These are phyloP conservation scores for Mucor lusitanicus DNA, from an alignment of 371 early-diverging fungal species.

Conservation along the genomic window DNA sequence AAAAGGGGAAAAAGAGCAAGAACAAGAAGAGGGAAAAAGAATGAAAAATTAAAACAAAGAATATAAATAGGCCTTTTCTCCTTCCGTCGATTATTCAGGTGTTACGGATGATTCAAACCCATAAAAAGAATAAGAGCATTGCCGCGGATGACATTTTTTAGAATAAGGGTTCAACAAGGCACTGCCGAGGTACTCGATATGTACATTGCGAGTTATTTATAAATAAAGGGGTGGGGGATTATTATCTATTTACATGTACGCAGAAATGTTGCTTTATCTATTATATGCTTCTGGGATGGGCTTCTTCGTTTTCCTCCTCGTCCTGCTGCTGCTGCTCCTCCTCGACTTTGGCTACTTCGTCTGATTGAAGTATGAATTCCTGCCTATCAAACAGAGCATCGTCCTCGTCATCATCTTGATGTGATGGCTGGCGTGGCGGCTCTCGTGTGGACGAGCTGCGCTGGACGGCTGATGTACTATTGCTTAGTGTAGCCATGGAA, in stretches of 20 bases:
- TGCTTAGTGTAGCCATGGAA: background rate
- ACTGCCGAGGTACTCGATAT: slow-evolving; percentile 1
- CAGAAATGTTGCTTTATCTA: background rate
- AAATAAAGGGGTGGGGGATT: background rate
- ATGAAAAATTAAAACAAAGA: background rate
- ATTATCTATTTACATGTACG: background rate
- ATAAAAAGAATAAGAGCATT: background rate
- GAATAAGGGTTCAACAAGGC: slow-evolving; percentile 1
- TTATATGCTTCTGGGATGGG: background rate
- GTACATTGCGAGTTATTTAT: background rate
- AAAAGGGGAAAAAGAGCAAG: background rate
- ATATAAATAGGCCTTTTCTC: background rate
- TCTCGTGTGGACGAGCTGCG: background rate
- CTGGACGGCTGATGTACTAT: background rate
- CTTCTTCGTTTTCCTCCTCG: background rate
- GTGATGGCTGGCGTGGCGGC: background rate
- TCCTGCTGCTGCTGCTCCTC: background rate
- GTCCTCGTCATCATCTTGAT: background rate
- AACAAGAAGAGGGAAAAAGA: background rate
- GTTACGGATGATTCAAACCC: background rate
- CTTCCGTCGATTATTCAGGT: background rate
- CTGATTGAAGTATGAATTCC: slow-evolving; percentile 34
- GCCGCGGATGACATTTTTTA: background rate
- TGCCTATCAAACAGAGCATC: slow-evolving; percentile 35
- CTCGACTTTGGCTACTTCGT: slow-evolving; percentile 15